phyloP scores from a whole-genome alignment of 176 grass and related monocot genomes.

The Musa troglodytarum region DNA sequence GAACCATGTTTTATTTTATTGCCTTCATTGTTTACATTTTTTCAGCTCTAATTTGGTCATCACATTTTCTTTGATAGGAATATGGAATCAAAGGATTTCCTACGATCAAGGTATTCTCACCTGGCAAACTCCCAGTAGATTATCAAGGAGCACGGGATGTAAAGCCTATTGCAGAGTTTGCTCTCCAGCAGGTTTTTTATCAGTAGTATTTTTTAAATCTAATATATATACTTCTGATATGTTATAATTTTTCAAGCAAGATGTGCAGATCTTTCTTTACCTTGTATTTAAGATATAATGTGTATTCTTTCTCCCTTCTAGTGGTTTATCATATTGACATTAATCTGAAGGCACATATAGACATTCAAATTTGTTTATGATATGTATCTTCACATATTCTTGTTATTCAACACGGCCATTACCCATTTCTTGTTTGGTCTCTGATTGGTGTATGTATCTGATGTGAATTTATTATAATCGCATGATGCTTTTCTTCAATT shows the following conservation, averaged over 20 bases:
- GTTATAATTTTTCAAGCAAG: background rate
- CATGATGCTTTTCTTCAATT: too few relatives aligned
- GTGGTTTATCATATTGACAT: background rate
- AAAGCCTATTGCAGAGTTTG: slow-evolving; percentile 89
- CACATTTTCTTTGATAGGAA: slow-evolving; percentile 41
- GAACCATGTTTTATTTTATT: background rate
- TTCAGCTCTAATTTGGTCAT: background rate
- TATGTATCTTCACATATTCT: too few relatives aligned
- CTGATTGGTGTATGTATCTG: too few relatives aligned
- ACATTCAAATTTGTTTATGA: background rate
- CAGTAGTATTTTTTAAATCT: slow-evolving; percentile 5
- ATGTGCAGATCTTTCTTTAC: background rate
- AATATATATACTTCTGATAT: slow-evolving; percentile 10
- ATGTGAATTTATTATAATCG: too few relatives aligned
- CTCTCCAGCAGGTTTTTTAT: slow-evolving; percentile 65
- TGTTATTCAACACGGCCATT: too few relatives aligned
- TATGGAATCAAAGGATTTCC: slow-evolving; percentile 92
- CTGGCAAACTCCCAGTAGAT: slow-evolving; percentile 89
- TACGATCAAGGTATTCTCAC: slow-evolving; percentile 87
- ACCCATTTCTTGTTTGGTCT: too few relatives aligned
- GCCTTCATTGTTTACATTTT: background rate
- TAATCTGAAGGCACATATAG: background rate
- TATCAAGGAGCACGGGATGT: slow-evolving; percentile 93
- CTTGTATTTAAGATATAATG: background rate
- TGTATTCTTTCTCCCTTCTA: too few relatives aligned